Base-by-base conservation (phyloP, 2,329 filamentous ascomycete species). In the Diplodia mutila region DNA sequence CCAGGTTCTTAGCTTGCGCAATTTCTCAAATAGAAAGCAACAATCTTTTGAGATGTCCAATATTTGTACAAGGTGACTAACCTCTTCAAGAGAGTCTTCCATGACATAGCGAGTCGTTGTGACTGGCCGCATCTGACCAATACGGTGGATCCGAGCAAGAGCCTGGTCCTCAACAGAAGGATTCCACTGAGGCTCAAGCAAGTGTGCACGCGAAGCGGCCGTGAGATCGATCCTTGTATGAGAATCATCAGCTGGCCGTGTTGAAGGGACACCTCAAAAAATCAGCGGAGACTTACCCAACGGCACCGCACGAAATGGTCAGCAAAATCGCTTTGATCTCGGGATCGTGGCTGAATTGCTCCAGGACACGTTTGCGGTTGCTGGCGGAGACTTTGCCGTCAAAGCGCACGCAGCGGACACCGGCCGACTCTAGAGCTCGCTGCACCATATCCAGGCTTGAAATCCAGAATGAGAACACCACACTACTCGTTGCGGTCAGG, bases 401-500 rank as follows among this genome's bases (percentile, higher is more conserved):
- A 14, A 64, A 52, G 4, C 29, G 29, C 2, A 52, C 61, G 11
- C 12, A 27, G 2, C 21, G 21, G 3, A 63, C 25, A 0, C 61
- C 67, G 0, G 75, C 72, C n/a, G n/a, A n/a, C n/a, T 75, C 69
- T 0, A 87, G 73, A 0, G 79, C 81, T 0, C 68, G 69, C 61
- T 83, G 75, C 0, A 86, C 74, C 1, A 85, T 66, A 49, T 85
- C 80, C 1, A 87, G 81, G 0, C 81, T 85, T 12, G 80, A 71
- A 18, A 81, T 79, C 85, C 85, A 86, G 0, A 76, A 81, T 0
- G 84, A 85, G 67, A 87, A 87, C 0, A 86, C 79, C n/a, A 86
- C 77, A 8, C 3, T 53, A n/a, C n/a, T n/a, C n/a, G n/a, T n/a
- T n/a, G n/a, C n/a, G n/a, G n/a, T n/a, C n/a, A n/a, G n/a, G n/a